Percentiles rank a stretch among this genome's conserved stretches.
Evolutionary conservation across 164 flowering plant species (phyloP).

Genomic region (Magnolia changhungtana): DNA sequence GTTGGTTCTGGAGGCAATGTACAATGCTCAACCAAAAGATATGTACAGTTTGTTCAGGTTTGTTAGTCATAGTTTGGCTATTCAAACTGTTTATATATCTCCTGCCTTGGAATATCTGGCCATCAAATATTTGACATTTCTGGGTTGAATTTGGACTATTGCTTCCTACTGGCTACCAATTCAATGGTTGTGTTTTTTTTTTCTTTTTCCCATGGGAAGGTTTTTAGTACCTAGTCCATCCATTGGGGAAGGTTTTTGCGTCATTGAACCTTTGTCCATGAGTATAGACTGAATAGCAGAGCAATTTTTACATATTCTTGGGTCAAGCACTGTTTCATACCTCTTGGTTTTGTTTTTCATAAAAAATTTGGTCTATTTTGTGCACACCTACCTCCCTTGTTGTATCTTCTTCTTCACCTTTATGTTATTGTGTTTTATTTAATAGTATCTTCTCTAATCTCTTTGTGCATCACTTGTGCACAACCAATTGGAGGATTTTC

Average conservation of each 20-base stretch:
- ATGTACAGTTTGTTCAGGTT: not conserved
- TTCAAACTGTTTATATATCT: not conserved
- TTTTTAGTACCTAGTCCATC: not conserved
- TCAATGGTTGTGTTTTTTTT: not conserved
- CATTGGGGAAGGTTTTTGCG: not conserved
- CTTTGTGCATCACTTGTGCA: not conserved
- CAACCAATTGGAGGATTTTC: not conserved
- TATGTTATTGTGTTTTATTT: not conserved
- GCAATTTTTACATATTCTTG: not conserved
- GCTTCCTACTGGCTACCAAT: not conserved
- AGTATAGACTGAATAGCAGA: not conserved
- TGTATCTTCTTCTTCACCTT: not conserved
- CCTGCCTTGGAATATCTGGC: not conserved
- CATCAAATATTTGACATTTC: not conserved
- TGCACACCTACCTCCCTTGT: not conserved
- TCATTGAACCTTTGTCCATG: not conserved
- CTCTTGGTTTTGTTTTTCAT: not conserved
- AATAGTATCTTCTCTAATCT: not conserved
- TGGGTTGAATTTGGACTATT: not conserved
- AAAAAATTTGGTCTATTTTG: not conserved
- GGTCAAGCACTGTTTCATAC: not conserved
- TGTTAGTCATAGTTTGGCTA: not conserved
- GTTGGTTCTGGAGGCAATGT: not conserved
- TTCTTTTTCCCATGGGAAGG: not conserved
- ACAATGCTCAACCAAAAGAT: not conserved